Percentiles rank a stretch among this genome's conserved stretches.
These are phyloP conservation scores for Xylariaceae sp. DNA, from an alignment of 2,329 filamentous ascomycete genomes.

Conservation along the genomic window DNA sequence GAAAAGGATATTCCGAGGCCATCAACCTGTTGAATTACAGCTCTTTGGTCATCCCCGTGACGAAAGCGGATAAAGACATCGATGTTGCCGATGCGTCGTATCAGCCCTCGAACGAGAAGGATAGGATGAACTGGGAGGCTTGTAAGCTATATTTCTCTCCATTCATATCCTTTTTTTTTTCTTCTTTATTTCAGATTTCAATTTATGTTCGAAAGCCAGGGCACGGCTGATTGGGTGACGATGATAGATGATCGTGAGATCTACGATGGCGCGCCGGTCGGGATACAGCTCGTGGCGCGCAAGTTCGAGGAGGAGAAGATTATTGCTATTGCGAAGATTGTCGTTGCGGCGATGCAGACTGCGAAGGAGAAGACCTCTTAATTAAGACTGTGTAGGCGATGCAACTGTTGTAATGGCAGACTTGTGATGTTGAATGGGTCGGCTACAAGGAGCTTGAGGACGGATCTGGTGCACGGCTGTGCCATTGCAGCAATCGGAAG, in stretches of 20 bases:
- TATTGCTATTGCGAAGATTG: slow-evolving; percentile 37
- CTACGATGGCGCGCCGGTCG: slow-evolving; percentile 44
- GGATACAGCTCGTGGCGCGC: slow-evolving; percentile 43
- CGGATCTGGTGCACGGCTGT: too few species aligned
- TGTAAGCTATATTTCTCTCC: slow-evolving; percentile 37
- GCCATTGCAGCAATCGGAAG: too few species aligned
- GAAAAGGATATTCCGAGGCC: slow-evolving; percentile 30
- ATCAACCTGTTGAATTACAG: slow-evolving; percentile 55
- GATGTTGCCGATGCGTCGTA: slow-evolving; percentile 39
- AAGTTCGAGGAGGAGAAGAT: slow-evolving; percentile 48
- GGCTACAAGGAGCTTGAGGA: too few species aligned
- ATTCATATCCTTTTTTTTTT: neutral
- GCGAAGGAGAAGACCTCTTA: neutral
- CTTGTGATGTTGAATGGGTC: too few species aligned
- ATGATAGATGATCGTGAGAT: slow-evolving; percentile 41
- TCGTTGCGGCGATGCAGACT: slow-evolving; percentile 20
- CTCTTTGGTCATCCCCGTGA: slow-evolving; percentile 49
- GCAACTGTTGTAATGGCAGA: too few species aligned
- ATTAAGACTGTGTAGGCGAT: neutral
- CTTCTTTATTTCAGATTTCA: neutral
- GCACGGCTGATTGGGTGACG: neutral
- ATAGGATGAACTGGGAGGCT: slow-evolving; percentile 40
- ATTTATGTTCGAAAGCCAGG: too few species aligned
- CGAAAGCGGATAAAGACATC: slow-evolving; percentile 43
- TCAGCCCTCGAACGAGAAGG: slow-evolving; percentile 37